These are phyloP conservation scores for Ganoderma lucidum DNA, from an alignment of 1,284 basidiomycete genomes.

Conservation along the genomic window DNA sequence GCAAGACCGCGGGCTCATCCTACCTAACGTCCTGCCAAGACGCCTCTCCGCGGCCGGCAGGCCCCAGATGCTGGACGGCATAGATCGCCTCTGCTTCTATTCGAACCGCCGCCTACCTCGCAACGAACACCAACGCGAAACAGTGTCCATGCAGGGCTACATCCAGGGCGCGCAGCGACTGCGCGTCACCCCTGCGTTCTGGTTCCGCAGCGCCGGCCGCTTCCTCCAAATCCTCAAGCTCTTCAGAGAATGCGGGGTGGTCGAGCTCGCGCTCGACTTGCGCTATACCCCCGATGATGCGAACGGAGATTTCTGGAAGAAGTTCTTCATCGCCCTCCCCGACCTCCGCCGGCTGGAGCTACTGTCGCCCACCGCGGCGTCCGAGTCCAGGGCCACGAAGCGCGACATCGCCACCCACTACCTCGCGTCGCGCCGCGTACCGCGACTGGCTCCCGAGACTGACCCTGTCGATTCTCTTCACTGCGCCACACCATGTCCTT, in stretches of 20 bases:
- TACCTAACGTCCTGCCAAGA: neutral
- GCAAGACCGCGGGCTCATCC: neutral
- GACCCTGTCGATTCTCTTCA: neutral
- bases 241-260: neutral
- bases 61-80: neutral
- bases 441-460: neutral
- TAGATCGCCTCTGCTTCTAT: neutral
- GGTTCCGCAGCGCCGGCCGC: neutral
- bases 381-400: neutral
- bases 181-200: neutral
- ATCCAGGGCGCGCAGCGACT: neutral
- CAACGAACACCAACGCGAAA: neutral
- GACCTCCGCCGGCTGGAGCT: slow-evolving; percentile 4
- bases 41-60: neutral
- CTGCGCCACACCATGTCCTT: neutral
- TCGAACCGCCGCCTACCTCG: neutral
- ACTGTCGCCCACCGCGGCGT: neutral
- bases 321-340: slow-evolving; percentile 2
- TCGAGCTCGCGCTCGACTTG: slow-evolving; percentile 3
- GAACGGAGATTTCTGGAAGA: neutral
- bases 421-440: neutral
- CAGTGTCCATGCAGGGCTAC: neutral
- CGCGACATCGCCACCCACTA: slow-evolving; percentile 2
- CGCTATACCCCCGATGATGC: neutral
- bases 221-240: neutral